Evolutionary conservation across 2,329 filamentous ascomycete genomes (phyloP), one percentile per base, ranked within the genome.

Genomic region (Sphaceloma murrayae): DNA sequence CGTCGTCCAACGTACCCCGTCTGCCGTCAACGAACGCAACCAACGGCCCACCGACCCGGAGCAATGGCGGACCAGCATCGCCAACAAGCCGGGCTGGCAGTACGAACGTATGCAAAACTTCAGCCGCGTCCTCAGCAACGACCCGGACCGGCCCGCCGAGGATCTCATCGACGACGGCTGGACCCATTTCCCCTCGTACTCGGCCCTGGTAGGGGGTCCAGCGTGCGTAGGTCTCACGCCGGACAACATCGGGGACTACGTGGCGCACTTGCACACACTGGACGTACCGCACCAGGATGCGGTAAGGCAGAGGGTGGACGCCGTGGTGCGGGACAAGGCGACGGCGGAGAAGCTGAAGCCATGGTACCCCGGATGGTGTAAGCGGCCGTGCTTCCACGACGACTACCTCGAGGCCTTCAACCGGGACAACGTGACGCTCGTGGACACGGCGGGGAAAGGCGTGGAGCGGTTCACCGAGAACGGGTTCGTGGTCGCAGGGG

Each of bases 281-380:
- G 74, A 78, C 50, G 49, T 63, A 1, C 57, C 60, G 0, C 60
- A 62, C 14, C 58, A 63, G 27, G 66, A 75, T 13, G 48, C 55
- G 2, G 55, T 73, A n/a, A 68, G 74, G 1, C 57, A 56, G 2
- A 66, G 71, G 2, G 62, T 69, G 4, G 67, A 70, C n/a, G 52
- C 61, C 0, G 57, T 71, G n/a, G 75, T 81, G n/a, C 57, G 68
- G 27, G 68, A 80, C 51, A 57, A 58, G 8, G 58, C 56, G 1
- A 74, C 68, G 0, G 76, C 77, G 0, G 64, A 66, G 19, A 65
- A 58, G 2, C 64, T 80, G 5, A 74, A 76, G 53, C 63, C 75
- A 0, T 78, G 73, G 72, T 82, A 80, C 53, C 68, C 72, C 0
- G 59, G 60, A 0, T 78, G 72, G 68, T 82, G 78, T 63, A 82